Base-by-base conservation (phyloP, 2,329 filamentous ascomycete genomes). In the Fusarium incarnatum region DNA sequence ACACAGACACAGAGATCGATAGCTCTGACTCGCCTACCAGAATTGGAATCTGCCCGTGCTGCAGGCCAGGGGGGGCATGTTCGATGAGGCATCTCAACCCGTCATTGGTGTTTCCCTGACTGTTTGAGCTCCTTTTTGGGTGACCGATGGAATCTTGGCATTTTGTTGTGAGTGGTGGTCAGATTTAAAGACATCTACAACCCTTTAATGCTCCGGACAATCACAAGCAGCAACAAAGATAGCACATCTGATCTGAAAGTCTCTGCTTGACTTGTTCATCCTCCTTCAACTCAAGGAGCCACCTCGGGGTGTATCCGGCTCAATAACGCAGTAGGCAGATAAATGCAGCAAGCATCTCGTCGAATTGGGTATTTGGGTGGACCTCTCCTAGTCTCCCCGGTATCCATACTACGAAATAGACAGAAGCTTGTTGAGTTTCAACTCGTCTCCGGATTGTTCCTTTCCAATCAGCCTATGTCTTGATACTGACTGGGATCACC, bases 341-440 rank as follows among this genome's bases (percentile, higher is more conserved):
- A 23, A 41, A 16, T n/a, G 11, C 23, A 41, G 49, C 22, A n/a
- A 52, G 23, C 18, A 41, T 23, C 32, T 25, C 49, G n/a, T 27
- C 22, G 6, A 27, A n/a, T 41, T 64, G 40, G 25, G 44, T 20
- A 28, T 28, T 47, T 22, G 34, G 32, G 62, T 68, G 67, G 62
- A 68, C 41, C 57, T 49, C 22, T 53, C 15, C 18, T 41, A 16
- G 20, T 40, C 48, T 41, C 32, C 9, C 15, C 23, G 34, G 34
- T 37, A 37, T 37, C 18, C 34, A 37, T 37, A 37, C 34, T 37
- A 37, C 34, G 18, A 37, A 64, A 44, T 44, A 44, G 41, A 23
- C 27, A 42, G 49, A 68, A 68, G 60, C 52, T 61, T 48, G 61
- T 58, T 61, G 61, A 44, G 56, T 56, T 49, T 47, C n/a, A 52